phyloP scores from a whole-genome alignment of 2,329 filamentous ascomycete genomes.

The Madurella mycetomatis region DNA sequence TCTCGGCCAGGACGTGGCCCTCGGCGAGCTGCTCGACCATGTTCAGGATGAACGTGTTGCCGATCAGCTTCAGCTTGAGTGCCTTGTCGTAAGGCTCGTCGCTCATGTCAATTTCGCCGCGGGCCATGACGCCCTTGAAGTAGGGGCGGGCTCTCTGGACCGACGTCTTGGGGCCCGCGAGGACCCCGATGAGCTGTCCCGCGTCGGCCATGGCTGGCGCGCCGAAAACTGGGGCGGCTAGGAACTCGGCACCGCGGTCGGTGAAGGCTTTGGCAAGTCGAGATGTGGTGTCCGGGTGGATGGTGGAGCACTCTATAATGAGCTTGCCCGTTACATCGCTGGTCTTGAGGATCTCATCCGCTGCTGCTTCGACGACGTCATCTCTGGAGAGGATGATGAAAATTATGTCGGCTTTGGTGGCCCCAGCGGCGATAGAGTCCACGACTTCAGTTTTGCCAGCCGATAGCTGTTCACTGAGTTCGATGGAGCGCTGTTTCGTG shows the following conservation, averaged over 20 bases:
- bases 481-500: conserved; percentile 59
- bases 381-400: conserved; percentile 81
- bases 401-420: conserved; percentile 68
- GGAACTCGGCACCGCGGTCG: conserved; percentile 63
- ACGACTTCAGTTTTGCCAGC: conserved; percentile 60
- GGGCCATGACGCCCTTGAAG: conserved; percentile 67
- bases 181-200: conserved; percentile 67
- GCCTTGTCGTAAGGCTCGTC: conserved; percentile 65
- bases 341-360: conserved; percentile 51
- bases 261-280: conserved; percentile 55
- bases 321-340: conserved; percentile 63
- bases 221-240: conserved; percentile 68
- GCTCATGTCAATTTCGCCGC: conserved; percentile 65
- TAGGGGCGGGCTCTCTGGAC: conserved; percentile 65
- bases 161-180: conserved; percentile 58
- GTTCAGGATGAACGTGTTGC: conserved; percentile 81
- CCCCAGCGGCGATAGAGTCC: conserved; percentile 60
- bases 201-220: conserved; percentile 65
- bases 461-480: conserved; percentile 58
- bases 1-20: conserved; percentile 74
- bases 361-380: conserved; percentile 60
- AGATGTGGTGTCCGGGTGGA: conserved; percentile 77
- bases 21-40: conserved; percentile 78
- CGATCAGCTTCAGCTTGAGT: conserved; percentile 71
- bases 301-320: conserved; percentile 82